These are phyloP conservation scores for Calonectria montana DNA, from an alignment of 2,329 filamentous ascomycete genomes.

Conservation along the genomic window DNA sequence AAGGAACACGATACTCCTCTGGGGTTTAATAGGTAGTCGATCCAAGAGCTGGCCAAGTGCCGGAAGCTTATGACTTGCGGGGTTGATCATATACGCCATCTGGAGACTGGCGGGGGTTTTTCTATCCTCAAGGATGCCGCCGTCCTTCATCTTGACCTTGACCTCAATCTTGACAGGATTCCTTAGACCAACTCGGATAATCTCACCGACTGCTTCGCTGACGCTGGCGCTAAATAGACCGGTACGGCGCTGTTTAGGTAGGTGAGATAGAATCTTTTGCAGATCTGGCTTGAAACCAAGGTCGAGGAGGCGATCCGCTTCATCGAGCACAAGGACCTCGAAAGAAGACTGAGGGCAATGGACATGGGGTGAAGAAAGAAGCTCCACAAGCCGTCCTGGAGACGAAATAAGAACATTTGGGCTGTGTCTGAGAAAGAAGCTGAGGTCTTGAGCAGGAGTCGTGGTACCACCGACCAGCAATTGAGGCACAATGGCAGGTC, in stretches of 20 bases:
- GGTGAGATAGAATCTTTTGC: slow-evolving; percentile 82
- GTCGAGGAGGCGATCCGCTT: slow-evolving; percentile 92
- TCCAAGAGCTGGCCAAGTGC: slow-evolving; percentile 77
- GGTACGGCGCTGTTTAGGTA: slow-evolving; percentile 94
- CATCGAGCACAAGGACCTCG: slow-evolving; percentile 91
- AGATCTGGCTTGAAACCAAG: slow-evolving; percentile 94
- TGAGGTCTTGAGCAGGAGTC: slow-evolving; percentile 87
- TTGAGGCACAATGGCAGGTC: slow-evolving; percentile 79
- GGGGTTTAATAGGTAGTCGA: slow-evolving; percentile 76
- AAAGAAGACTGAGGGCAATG: slow-evolving; percentile 91
- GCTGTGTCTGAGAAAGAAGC: slow-evolving; percentile 83
- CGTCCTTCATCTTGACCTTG: slow-evolving; percentile 82
- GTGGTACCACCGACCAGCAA: slow-evolving; percentile 84
- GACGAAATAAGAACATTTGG: slow-evolving; percentile 93
- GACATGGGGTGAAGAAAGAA: slow-evolving; percentile 87
- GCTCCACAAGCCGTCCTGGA: slow-evolving; percentile 87
- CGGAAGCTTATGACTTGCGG: slow-evolving; percentile 83
- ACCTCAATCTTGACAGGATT: slow-evolving; percentile 97
- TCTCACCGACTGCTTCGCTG: slow-evolving; percentile 93
- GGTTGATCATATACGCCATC: slow-evolving; percentile 84
- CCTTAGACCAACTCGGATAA: slow-evolving; percentile 89
- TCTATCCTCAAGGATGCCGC: slow-evolving; percentile 78
- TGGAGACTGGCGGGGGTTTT: slow-evolving; percentile 92
- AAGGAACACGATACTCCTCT: slow-evolving; percentile 90
- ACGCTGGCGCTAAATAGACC: slow-evolving; percentile 95